Percentiles rank a stretch among this genome's conserved stretches.
Conservation (phyloP, 2,329 filamentous ascomycete genomes). For the Coniochaeta prunicola region DNA sequence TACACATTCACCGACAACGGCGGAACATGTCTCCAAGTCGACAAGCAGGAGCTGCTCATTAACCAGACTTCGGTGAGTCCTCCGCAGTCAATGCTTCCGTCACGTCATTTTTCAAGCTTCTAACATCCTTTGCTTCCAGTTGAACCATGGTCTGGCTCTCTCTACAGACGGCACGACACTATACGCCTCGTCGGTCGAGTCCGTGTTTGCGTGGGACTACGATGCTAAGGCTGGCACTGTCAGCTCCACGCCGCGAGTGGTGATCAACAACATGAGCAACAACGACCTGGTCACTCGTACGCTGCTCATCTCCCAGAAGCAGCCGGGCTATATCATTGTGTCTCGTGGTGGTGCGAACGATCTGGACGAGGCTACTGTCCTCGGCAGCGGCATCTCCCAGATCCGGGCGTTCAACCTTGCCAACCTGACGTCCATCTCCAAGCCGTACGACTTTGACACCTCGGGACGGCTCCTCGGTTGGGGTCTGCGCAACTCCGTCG, state of each 20-base stretch:
- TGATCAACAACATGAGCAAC: constrained; percentile 53
- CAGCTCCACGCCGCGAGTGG: constrained; percentile 25
- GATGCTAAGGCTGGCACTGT: constrained; percentile 40
- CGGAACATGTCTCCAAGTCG: constrained; percentile 30
- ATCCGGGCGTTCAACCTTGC: constrained; percentile 42
- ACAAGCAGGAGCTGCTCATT: constrained; percentile 27
- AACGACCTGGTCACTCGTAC: constrained; percentile 56
- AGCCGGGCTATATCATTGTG: constrained; percentile 49
- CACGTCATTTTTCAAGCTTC: not conserved
- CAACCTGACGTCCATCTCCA: constrained; percentile 16
- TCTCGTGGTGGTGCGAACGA: constrained; percentile 51
- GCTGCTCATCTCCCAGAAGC: constrained; percentile 45
- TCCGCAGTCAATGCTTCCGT: not conserved
- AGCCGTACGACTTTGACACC: constrained; percentile 37
- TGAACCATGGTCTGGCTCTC: constrained; percentile 43
- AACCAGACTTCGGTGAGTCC: constrained; percentile 25
- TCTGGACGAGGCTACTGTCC: constrained; percentile 36
- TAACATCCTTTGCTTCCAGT: constrained; percentile 15
- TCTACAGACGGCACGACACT: constrained; percentile 37
- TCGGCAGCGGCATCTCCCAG: constrained; percentile 48
- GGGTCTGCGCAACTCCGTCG: constrained; percentile 68
- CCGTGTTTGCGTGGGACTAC: constrained; percentile 55
- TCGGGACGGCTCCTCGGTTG: constrained; percentile 49
- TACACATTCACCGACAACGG: constrained; percentile 33
- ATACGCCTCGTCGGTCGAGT: constrained; percentile 44